Base-by-base conservation (phyloP, 2,329 filamentous ascomycete species). In the Phialophora chinensis region DNA sequence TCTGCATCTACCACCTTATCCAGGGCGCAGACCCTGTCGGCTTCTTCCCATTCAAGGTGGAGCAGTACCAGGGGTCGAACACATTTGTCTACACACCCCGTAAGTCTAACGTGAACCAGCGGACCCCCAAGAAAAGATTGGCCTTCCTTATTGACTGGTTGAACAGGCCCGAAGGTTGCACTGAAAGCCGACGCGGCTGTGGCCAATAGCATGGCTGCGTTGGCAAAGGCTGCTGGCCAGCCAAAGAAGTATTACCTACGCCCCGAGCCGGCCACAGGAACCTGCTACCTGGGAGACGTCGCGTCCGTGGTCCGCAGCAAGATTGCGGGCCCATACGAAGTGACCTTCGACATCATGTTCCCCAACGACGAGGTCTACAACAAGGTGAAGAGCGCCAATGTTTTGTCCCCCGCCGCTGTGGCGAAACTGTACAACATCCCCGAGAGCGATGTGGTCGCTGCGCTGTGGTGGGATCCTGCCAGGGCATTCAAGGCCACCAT, bases 271-370 rank as follows among this genome's bases (percentile, higher is more conserved):
- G 25, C 63, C 12, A 58, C 54, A 31, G 63, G 60, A 35, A 56
- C 63, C 35, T 64, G 66, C 33, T 67, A 65, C 11, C 69, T 78
- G 14, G 58, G 67, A 4, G 79, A 82, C 31, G 56, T 84, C 3
- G 79, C 81, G 0, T 75, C 74, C 2, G 76, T 83, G 1, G 69
- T 85, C 0, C 78, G 84, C 0, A 83, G 81, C 14, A 86, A 86
- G 71, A 85, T 85, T 53, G 76, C 82, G 0, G 83, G 83, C 0
- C 83, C 84, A 0, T 86, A 78, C 65, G 83, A 86, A 67, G 76
- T 86, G 31, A 85, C 84, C 0, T 77, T 85, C 29, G 84, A 86
- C 63, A 76, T 84, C 42, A 81, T 86, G 60, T 86, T 86, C 70
- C 73, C 73, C 0, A 73, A 75, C 0, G 62, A 70, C 11, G 71